phyloP scores from a whole-genome alignment of 2,329 filamentous ascomycete genomes.

The Epichloe typhina region DNA sequence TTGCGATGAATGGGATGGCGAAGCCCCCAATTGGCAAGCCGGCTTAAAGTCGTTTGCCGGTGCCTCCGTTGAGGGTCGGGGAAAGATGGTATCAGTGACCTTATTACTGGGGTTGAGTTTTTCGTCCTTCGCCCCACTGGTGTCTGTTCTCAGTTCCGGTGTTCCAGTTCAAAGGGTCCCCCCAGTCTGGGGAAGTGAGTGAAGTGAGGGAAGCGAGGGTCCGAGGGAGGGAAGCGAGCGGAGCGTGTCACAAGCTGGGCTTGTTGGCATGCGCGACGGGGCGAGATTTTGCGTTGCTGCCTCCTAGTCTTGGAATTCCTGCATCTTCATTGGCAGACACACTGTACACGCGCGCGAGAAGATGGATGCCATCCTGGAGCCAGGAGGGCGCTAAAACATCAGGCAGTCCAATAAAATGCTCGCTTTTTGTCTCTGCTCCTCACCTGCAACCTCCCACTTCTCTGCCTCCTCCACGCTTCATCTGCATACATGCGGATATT shows the following conservation, averaged over 20 bases:
- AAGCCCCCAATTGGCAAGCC: background rate
- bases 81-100: background rate
- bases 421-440: slow-evolving; percentile 3
- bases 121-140: background rate
- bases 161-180: background rate
- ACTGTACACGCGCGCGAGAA: background rate
- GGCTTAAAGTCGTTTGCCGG: background rate
- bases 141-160: background rate
- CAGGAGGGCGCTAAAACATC: background rate
- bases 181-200: slow-evolving; percentile 1
- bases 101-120: slow-evolving; percentile 1
- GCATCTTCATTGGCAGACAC: slow-evolving; percentile 6
- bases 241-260: background rate
- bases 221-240: background rate
- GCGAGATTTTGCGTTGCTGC: background rate
- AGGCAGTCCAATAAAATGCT: background rate
- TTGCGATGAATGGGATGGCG: background rate
- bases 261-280: slow-evolving; percentile 1
- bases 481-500: background rate
- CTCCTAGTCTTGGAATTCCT: slow-evolving; percentile 1
- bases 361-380: background rate
- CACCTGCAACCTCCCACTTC: slow-evolving; percentile 1
- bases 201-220: background rate
- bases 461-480: background rate
- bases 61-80: background rate